Evolutionary conservation across 2,329 filamentous ascomycete genomes (phyloP).

Genomic region (Fusarium verrucosum): DNA sequence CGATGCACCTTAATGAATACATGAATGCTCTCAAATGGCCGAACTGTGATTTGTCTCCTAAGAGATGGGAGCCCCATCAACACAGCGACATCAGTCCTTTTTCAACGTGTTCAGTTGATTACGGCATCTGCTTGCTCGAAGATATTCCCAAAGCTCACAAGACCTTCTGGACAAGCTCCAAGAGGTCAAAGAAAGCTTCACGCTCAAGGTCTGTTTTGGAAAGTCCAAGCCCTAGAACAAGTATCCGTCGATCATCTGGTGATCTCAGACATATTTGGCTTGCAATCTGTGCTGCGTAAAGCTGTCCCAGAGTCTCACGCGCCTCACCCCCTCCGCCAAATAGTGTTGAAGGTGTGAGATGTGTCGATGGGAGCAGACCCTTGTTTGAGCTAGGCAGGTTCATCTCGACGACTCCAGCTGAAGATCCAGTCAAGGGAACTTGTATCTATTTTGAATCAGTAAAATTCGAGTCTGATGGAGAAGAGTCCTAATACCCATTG

Average conservation of each 20-base stretch:
- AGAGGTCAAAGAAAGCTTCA: constrained; percentile 70
- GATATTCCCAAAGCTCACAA: constrained; percentile 48
- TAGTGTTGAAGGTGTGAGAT: constrained; percentile 86
- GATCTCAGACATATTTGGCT: constrained; percentile 78
- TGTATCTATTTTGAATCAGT: constrained; percentile 67
- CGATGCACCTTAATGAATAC: constrained; percentile 45
- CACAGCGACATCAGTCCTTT: background rate
- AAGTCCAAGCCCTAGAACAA: constrained; percentile 71
- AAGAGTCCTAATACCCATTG: constrained; percentile 77
- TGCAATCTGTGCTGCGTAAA: constrained; percentile 89
- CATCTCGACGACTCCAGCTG: constrained; percentile 71
- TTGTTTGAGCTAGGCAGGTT: constrained; percentile 57
- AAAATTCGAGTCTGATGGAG: background rate
- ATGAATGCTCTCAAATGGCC: constrained; percentile 34
- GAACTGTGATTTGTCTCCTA: background rate
- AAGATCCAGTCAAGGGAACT: constrained; percentile 77
- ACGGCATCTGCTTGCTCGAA: background rate
- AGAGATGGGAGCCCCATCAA: background rate
- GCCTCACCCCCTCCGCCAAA: constrained; percentile 83
- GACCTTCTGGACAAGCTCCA: constrained; percentile 70
- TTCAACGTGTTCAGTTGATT: background rate
- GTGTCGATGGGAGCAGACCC: constrained; percentile 75
- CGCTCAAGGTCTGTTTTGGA: constrained; percentile 60
- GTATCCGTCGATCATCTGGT: constrained; percentile 68
- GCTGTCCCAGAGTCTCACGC: constrained; percentile 84